Conservation (phyloP, 2,329 filamentous ascomycete genomes). For the Fusarium anthophilum region DNA sequence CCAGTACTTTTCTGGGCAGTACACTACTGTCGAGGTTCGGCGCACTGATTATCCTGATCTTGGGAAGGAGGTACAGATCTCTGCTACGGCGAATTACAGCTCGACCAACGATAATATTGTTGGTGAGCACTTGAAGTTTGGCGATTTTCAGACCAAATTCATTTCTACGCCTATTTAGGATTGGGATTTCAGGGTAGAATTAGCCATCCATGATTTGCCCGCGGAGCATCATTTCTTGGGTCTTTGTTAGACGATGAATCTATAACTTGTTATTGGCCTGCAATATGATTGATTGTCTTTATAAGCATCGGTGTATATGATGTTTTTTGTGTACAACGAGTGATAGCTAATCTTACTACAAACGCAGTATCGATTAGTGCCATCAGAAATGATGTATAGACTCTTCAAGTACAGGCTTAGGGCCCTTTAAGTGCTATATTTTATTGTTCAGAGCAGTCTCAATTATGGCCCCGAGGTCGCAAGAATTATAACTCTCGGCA, state of each 20-base stretch:
- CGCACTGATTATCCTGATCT: not conserved
- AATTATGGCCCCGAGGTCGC: not conserved
- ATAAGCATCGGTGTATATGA: not conserved
- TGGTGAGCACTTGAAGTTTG: not conserved
- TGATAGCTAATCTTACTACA: not conserved
- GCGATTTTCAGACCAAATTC: not conserved
- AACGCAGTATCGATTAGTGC: not conserved
- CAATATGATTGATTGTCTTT: not conserved
- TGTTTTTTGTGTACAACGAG: not conserved
- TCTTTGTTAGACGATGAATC: not conserved
- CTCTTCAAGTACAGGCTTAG: not conserved
- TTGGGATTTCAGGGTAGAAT: too few species aligned
- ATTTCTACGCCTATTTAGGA: not conserved
- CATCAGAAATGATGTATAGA: not conserved
- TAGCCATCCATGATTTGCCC: too few species aligned
- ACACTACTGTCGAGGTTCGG: not conserved
- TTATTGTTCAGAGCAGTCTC: accelerated
- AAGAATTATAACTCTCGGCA: not conserved
- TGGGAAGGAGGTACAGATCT: not conserved
- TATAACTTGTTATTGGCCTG: not conserved
- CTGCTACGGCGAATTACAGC: not conserved
- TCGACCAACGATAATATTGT: not conserved
- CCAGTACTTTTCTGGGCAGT: not conserved
- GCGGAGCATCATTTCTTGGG: too few species aligned
- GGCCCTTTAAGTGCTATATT: accelerated